A percentile compares a stretch with the other conserved stretches of the same genome.
Conservation (phyloP, 2,329 filamentous ascomycete genomes). For the Neofusicoccum laricinum region DNA sequence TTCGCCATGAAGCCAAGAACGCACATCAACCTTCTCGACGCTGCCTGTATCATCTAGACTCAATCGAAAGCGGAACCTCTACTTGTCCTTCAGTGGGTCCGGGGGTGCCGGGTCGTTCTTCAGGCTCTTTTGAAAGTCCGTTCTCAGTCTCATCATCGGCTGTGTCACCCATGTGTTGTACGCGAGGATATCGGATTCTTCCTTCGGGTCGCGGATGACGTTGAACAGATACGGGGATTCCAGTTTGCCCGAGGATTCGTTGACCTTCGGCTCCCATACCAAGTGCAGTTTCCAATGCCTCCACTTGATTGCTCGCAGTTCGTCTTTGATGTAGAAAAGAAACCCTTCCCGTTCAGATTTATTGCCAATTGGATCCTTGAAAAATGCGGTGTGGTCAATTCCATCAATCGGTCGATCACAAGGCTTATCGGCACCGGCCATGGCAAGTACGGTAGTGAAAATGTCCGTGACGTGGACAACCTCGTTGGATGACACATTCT, state of each 20-base stretch:
- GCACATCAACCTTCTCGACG: too few species aligned
- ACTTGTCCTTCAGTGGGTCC: conserved; percentile 6
- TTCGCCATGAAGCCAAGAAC: too few species aligned
- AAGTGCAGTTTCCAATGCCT: conserved; percentile 18
- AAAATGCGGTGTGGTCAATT: conserved; percentile 4
- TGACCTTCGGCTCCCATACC: conserved; percentile 17
- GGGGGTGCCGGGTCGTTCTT: conserved; percentile 10
- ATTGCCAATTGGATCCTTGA: background rate
- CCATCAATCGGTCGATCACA: conserved; percentile 11
- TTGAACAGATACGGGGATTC: conserved; percentile 17
- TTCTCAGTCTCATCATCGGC: conserved; percentile 9
- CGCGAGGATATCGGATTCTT: conserved; percentile 13
- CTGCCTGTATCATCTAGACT: too few species aligned
- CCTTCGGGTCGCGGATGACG: conserved; percentile 15
- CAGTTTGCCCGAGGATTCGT: conserved; percentile 13
- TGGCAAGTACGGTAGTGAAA: conserved; percentile 3
- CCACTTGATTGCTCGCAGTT: conserved; percentile 15
- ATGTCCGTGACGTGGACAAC: background rate
- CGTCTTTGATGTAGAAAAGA: conserved; percentile 17
- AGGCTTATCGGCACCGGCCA: conserved; percentile 1
- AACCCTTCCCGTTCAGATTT: conserved; percentile 13
- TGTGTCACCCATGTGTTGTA: conserved; percentile 17
- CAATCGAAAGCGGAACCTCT: too few species aligned
- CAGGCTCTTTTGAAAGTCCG: conserved; percentile 13
- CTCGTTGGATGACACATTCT: background rate